Evolutionary conservation across 2,329 filamentous ascomycete species (phyloP), one percentile per base, ranked within the genome.

Genomic region (Colletotrichum tropicicola): DNA sequence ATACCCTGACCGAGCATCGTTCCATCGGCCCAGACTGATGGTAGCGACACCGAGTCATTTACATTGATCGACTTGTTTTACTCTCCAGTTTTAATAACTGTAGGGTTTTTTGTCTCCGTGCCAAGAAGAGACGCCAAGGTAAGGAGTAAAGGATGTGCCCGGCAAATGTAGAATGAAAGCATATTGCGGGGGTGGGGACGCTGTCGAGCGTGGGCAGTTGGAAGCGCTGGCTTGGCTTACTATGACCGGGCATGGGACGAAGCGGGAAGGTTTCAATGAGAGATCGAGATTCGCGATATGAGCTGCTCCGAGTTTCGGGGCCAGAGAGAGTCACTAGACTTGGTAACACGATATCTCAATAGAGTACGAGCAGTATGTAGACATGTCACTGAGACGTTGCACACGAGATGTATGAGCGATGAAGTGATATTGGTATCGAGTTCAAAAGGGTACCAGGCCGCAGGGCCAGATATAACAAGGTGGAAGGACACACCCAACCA

Each of bases 161-260:
- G 30, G 30, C 12, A 45, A 15, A 5, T n/a, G 5, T 25, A 2
- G 8, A 13, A 25, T 41, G 21, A 23, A 45, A 3, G 35, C 35
- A 27, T 30, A 44, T 55, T 45, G 45, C 10, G 37, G 53, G 17
- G 44, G 28, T 32, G 53, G 37, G 7, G 17, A 21, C 17, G 15
- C 9, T 7, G n/a, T 28, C n/a, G 27, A 39, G 17, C 6, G 19
- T 5, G 27, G 59, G 59, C 54, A 63, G 23, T 39, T 63, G 37
- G 27, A 63, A 63, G 54, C 54, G 54, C 54, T 23, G 45, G 25
- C 54, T 63, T 63, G 54, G 59, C 54, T 28, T 10, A 8, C n/a
- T 8, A 10, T n/a, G n/a, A n/a, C n/a, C 27, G 48, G 30, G 4
- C 0, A 25, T 39, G 1, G 9, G 37, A 19, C 6, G n/a, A 41